Conservation (phyloP, 2,329 filamentous ascomycete genomes). For the Herpotrichia juniperi region DNA sequence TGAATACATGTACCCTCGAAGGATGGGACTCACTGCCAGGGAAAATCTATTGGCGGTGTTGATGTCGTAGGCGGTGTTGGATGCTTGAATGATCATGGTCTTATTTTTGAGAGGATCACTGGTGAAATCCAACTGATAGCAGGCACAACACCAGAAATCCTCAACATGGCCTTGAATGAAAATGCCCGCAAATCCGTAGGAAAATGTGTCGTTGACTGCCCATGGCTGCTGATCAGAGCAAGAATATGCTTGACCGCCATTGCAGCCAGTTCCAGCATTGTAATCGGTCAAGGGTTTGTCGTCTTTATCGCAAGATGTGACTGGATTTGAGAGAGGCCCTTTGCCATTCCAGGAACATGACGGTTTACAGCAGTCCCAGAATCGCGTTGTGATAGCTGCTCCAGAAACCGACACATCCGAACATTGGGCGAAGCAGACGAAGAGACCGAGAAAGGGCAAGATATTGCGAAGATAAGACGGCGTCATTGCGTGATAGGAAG, state of each 20-base stretch:
- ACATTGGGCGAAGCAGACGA: conserved; percentile 25
- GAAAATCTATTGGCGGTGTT: conserved; percentile 41
- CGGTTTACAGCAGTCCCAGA: conserved; percentile 72
- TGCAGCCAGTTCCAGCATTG: conserved; percentile 59
- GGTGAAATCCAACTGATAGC: conserved; percentile 67
- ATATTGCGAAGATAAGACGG: conserved; percentile 35
- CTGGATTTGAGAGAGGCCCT: conserved; percentile 57
- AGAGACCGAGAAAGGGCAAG: conserved; percentile 28
- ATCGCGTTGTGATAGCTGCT: conserved; percentile 42
- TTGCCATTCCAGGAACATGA: conserved; percentile 68
- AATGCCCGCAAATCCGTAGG: conserved; percentile 70
- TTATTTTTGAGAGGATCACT: conserved; percentile 62
- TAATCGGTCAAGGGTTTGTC: conserved; percentile 60
- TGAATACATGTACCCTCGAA: background rate
- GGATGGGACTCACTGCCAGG: conserved; percentile 35
- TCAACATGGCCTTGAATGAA: conserved; percentile 61
- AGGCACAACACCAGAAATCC: conserved; percentile 69
- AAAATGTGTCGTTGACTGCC: conserved; percentile 62
- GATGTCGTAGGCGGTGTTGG: conserved; percentile 61
- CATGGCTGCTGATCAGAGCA: conserved; percentile 69
- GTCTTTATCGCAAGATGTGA: conserved; percentile 60
- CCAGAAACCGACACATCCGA: conserved; percentile 34
- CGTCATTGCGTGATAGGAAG: conserved; percentile 41
- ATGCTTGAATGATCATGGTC: conserved; percentile 68
- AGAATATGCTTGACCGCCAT: conserved; percentile 61